Percentiles rank a stretch among this genome's conserved stretches.
These are phyloP conservation scores for Blastocystis sp. DNA, from an alignment of 352 stramenopile genomes.

Conservation along the genomic window DNA sequence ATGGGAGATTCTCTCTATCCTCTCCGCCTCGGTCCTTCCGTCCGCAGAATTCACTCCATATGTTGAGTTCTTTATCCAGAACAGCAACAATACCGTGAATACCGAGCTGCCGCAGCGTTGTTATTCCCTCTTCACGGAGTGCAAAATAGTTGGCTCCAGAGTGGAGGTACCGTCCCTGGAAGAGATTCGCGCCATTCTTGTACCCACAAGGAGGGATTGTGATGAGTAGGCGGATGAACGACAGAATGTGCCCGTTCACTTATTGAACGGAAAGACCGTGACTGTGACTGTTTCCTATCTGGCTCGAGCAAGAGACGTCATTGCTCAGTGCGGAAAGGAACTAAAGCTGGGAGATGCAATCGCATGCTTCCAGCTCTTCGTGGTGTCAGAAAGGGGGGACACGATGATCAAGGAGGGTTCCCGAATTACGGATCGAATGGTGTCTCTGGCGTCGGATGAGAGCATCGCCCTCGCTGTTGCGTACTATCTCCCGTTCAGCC, in stretches of 20 bases:
- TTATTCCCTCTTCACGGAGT: neutral
- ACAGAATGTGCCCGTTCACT: neutral
- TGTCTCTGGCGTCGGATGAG: neutral
- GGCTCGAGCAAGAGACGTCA: neutral
- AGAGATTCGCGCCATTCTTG: neutral
- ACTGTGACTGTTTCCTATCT: neutral
- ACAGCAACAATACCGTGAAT: slow-evolving; percentile 38
- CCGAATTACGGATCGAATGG: slow-evolving; percentile 4
- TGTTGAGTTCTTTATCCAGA: slow-evolving; percentile 48
- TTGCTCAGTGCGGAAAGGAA: neutral
- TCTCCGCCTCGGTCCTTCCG: neutral
- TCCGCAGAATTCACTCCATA: slow-evolving; percentile 28
- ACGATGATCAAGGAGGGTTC: neutral
- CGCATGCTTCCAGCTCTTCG: slow-evolving; percentile 7
- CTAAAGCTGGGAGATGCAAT: neutral
- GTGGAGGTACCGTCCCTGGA: slow-evolving; percentile 1
- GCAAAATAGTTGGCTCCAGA: neutral
- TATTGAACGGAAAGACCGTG: neutral
- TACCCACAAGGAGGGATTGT: neutral
- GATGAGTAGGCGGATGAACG: neutral
- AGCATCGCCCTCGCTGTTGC: neutral
- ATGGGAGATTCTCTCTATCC: slow-evolving; percentile 14
- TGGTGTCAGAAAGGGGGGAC: neutral
- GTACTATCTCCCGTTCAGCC: slow-evolving; percentile 6
- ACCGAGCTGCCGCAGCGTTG: neutral